Evolutionary conservation across 169 alveolate species (phyloP).

Genomic region (Perkinsus olseni): DNA sequence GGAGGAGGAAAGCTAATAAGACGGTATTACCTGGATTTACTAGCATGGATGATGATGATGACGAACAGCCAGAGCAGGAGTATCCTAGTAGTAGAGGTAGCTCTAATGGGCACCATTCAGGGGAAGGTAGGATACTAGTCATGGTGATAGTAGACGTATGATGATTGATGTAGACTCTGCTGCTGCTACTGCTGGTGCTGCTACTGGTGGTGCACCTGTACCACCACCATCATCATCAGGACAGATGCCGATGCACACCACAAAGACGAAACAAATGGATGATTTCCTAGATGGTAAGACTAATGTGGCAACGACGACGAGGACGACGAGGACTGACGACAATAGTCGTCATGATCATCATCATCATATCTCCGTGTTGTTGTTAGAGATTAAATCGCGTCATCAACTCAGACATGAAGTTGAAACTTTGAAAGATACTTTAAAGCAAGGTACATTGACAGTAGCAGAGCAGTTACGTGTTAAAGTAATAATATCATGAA

Average conservation of each 20-base stretch:
- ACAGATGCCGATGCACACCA: not conserved
- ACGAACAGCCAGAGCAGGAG: not conserved
- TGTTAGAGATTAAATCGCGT: not conserved
- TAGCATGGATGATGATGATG: not conserved
- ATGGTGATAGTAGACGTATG: not conserved
- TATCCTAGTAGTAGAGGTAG: not conserved
- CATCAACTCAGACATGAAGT: not conserved
- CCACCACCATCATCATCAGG: not conserved
- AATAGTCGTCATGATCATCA: too few relatives aligned
- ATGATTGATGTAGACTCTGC: not conserved
- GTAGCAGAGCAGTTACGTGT: not conserved
- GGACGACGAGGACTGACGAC: too few relatives aligned
- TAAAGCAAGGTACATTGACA: not conserved
- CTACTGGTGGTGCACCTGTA: not conserved
- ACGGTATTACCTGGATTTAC: not conserved
- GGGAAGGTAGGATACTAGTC: not conserved
- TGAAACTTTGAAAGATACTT: not conserved
- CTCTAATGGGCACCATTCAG: not conserved
- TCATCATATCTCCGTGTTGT: too few relatives aligned
- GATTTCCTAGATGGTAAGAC: not conserved
- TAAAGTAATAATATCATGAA: not conserved
- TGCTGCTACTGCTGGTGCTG: not conserved
- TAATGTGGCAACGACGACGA: too few relatives aligned
- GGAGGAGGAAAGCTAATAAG: not conserved
- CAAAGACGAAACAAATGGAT: not conserved